Evolutionary conservation across 106 monocot species (phyloP), one percentile per base, ranked within the genome.

Genomic region (Platanthera zijinensis): DNA sequence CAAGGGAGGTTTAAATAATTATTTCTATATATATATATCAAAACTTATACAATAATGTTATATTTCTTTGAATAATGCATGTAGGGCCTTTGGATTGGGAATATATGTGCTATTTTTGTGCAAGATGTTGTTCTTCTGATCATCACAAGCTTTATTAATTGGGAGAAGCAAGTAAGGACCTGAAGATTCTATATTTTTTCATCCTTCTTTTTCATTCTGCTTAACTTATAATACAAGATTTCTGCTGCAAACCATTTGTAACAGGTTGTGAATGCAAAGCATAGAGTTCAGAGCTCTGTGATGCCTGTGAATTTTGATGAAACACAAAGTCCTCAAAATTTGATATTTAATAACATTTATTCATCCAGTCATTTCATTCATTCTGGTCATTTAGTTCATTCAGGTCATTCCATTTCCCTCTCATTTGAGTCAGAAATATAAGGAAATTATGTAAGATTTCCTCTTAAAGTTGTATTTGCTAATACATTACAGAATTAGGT

Each of bases 41-140:
- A 68, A 0, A 39, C 39, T 68, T 45, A 68, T 2, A 3, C 19
- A 5, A 62, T 4, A 19, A 22, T 62, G 2, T 32, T 32, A 32
- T n/a, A 62, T 7, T n/a, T 4, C 62, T 61, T 61, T 30, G 68
- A 1, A 68, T 68, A 10, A 68, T 11, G 39, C 39, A 63, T 63
- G 2, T 21, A 71, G 70, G 70, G 70, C 21, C 70, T 71, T 48
- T 71, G 70, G 70, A 48, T 48, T 71, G 70, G 70, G 21, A 71
- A 47, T 13, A 71, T 71, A 15, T 71, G 39, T 71, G 70, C 70
- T 0, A 45, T 48, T 71, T 71, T 47, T 71, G 47, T 71, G 12
- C 70, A 47, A 48, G 70, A 71, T 17, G 0, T 71, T 3, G 39
- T 17, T 5, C 48, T 47, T 71, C 17, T 71, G 12, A 71, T 12